A percentile compares a stretch with the other conserved stretches of the same genome.
Evolutionary conservation across 2,329 filamentous ascomycete genomes (phyloP).

Genomic region (Aspergillus proliferans): DNA sequence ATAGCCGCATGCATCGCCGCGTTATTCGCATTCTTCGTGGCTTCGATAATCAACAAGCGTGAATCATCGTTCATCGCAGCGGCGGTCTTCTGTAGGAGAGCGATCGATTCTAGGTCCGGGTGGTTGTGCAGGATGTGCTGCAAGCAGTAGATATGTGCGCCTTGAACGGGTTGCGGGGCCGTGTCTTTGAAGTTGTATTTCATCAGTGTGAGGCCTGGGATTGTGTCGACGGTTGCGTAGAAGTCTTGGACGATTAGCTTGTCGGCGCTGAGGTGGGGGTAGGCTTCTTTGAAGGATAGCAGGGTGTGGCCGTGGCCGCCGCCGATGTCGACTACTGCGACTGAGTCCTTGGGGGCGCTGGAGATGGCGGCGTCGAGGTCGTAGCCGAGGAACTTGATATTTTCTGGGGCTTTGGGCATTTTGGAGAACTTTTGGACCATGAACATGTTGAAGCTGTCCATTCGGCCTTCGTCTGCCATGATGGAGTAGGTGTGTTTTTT

Average conservation of each 20-base stretch:
- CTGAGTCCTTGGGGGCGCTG: constrained; percentile 4
- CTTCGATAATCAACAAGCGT: constrained; percentile 31
- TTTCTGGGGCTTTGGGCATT: constrained; percentile 27
- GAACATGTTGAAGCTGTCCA: constrained; percentile 35
- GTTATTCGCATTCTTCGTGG: constrained; percentile 30
- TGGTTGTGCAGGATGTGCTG: constrained; percentile 35
- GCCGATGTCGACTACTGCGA: constrained; percentile 33
- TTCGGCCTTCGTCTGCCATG: constrained; percentile 30
- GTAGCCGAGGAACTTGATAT: constrained; percentile 25
- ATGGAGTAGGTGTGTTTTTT: constrained; percentile 31
- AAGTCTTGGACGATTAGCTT: constrained; percentile 34
- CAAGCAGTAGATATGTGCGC: constrained; percentile 28
- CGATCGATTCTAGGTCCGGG: constrained; percentile 30
- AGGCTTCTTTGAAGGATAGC: constrained; percentile 30
- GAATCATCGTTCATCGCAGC: constrained; percentile 29
- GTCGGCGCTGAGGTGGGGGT: constrained; percentile 19
- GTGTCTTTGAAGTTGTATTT: constrained; percentile 33
- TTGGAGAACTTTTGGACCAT: constrained; percentile 35
- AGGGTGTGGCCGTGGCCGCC: constrained; percentile 33
- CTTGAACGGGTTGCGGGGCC: constrained; percentile 26
- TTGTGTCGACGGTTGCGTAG: constrained; percentile 22
- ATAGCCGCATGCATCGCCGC: constrained; percentile 32
- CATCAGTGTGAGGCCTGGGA: constrained; percentile 23
- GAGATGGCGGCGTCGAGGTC: constrained; percentile 22
- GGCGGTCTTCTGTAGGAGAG: constrained; percentile 31